Base-by-base conservation (phyloP, 1,139 yeast genomes). In the Blastobotrys capitulatus region DNA sequence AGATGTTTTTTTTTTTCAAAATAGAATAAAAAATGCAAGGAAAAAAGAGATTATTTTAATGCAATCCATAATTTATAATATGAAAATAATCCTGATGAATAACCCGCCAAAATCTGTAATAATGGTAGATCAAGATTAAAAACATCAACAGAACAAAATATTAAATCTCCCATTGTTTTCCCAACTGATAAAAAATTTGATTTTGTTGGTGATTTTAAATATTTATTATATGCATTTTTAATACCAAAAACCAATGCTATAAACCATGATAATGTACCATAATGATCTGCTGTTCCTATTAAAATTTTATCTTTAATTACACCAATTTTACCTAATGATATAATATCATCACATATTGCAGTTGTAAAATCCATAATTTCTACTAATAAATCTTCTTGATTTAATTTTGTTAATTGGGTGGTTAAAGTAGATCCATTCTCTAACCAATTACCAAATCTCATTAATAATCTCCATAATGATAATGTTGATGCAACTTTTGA, bases 391-490 rank as follows among this genome's bases (percentile, higher is more conserved):
- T 50, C 54, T 20, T 34, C 34, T 9, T 38, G 34, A 36, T 41
- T 37, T 22, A 51, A 46, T 7, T 48, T 47, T 22, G 7, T 7
- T 22, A 5, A 5, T 10, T 36, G 18, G 12, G 36, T n/a, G 10
- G 38, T 12, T 8, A 42, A 32, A 18, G 39, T 54, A 16, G 58
- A 54, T 22, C 51, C 51, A 1, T 60, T 53, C 32, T 54, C 57
- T 45, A 63, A 34, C 67, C 67, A 65, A 53, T 65, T 64, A 20
- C 66, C 67, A 20, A 65, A 51, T 32, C 66, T 59, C 44, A 65
- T 60, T 38, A 63, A 55, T 38, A 63, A 61, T 35, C 69, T 58
- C 39, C 64, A 65, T 54, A 57, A 56, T 20, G 67, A 61, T n/a
- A 65, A 47, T n/a, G 54, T 52, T 12, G 59, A 52, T 5, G 59